A percentile compares a stretch with the other conserved stretches of the same genome.
phyloP scores from a whole-genome alignment of 371 early-diverging fungal species.

The Phascolomyces articulosus region DNA sequence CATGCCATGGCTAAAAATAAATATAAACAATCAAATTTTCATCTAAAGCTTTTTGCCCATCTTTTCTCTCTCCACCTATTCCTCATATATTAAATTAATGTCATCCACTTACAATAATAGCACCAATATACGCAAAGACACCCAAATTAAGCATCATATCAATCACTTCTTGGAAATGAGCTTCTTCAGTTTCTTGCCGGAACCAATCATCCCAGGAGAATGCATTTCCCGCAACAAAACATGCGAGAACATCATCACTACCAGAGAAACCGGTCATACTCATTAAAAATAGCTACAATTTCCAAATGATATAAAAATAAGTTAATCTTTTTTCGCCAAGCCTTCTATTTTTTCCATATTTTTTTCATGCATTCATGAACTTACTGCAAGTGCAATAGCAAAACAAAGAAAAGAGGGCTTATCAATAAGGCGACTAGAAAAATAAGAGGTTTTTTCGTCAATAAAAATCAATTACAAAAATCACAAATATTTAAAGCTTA shows the following conservation, averaged over 20 bases:
- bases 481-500: not conserved
- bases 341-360: not conserved
- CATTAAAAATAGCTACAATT: conserved; percentile 70
- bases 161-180: conserved; percentile 89
- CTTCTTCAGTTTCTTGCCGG: conserved; percentile 81
- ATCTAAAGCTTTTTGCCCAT: too few relatives aligned
- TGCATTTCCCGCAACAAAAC: conserved; percentile 90
- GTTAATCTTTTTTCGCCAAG: not conserved
- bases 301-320: conserved; percentile 76
- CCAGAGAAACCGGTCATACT: conserved; percentile 81
- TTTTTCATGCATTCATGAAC: conserved; percentile 14
- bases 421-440: conserved; percentile 86
- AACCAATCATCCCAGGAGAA: conserved; percentile 94
- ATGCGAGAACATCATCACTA: conserved; percentile 88
- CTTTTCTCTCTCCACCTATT: too few relatives aligned
- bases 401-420: conserved; percentile 91
- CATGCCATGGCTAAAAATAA: conserved; percentile 67
- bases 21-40: too few relatives aligned
- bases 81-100: too few relatives aligned
- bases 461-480: not conserved
- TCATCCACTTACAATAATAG: conserved; percentile 71
- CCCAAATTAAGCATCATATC: conserved; percentile 89
- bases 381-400: conserved; percentile 86
- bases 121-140: conserved; percentile 93
- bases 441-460: not conserved